A percentile compares a stretch with the other conserved stretches of the same genome.
These are phyloP conservation scores for Spinacia oleracea DNA, from an alignment of 179 eudicot species.

Conservation along the genomic window DNA sequence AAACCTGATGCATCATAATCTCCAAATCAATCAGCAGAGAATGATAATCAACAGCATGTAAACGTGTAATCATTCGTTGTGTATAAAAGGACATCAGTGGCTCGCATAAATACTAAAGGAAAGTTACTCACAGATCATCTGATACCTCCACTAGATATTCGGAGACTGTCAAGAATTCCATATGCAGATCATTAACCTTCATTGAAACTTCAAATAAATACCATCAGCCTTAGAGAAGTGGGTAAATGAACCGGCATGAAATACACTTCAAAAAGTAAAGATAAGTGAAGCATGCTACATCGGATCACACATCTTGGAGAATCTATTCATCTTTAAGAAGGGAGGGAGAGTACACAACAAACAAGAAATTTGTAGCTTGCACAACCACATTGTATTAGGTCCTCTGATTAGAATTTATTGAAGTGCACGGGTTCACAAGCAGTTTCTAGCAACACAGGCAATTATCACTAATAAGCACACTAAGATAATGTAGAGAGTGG, in stretches of 20 bases:
- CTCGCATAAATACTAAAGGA: conserved; percentile 8
- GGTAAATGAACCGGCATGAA: background rate
- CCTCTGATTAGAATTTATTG: background rate
- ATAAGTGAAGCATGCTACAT: background rate
- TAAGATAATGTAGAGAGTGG: background rate
- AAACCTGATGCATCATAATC: conserved; percentile 52
- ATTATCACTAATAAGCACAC: background rate
- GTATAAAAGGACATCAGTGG: background rate
- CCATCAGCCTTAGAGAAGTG: conserved; percentile 22
- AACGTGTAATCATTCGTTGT: background rate
- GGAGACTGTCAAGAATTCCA: conserved; percentile 84
- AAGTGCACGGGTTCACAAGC: conserved; percentile 1
- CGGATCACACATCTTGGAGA: background rate
- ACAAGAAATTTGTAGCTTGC: background rate
- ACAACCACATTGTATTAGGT: background rate
- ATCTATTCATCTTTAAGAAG: background rate
- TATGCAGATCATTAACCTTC: conserved; percentile 82
- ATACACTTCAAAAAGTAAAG: background rate
- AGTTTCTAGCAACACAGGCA: background rate
- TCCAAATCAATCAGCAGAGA: conserved; percentile 15
- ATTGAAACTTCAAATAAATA: conserved; percentile 34
- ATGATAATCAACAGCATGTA: conserved; percentile 15
- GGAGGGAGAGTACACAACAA: background rate
- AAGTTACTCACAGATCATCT: conserved; percentile 83
- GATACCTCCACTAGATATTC: conserved; percentile 89